These are phyloP conservation scores for Periconia sp. DNA, from an alignment of 2,329 filamentous ascomycete species.

Conservation along the genomic window DNA sequence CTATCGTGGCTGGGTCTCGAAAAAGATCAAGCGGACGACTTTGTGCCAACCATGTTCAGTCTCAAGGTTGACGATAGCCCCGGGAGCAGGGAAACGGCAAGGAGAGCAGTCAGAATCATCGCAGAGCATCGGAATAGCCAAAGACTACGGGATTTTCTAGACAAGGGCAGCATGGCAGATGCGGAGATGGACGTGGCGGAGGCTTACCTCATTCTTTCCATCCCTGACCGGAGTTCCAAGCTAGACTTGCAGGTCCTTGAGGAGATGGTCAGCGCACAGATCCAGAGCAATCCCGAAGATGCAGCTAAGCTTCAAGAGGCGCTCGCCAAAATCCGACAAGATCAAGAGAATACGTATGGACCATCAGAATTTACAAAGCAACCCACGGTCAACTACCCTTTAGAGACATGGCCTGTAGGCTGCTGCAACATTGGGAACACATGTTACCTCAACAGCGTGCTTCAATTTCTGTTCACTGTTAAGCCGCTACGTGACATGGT, in stretches of 20 bases:
- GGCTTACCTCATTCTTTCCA: slow-evolving; percentile 49
- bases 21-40: slow-evolving; percentile 59
- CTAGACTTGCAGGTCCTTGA: slow-evolving; percentile 54
- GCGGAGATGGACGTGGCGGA: slow-evolving; percentile 59
- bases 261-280: slow-evolving; percentile 22
- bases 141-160: slow-evolving; percentile 58
- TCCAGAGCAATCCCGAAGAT: slow-evolving; percentile 51
- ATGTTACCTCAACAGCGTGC: slow-evolving; percentile 94
- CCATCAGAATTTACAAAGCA: slow-evolving; percentile 13
- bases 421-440: slow-evolving; percentile 96
- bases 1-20: slow-evolving; percentile 64
- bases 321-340: slow-evolving; percentile 51
- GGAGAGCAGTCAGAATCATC: slow-evolving; percentile 64
- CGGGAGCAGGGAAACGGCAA: slow-evolving; percentile 55
- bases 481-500: slow-evolving; percentile 81
- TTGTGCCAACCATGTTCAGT: slow-evolving; percentile 62
- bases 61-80: slow-evolving; percentile 62
- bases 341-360: slow-evolving; percentile 32
- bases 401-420: slow-evolving; percentile 75
- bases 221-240: slow-evolving; percentile 58
- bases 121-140: slow-evolving; percentile 64
- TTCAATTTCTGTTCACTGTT: slow-evolving; percentile 94
- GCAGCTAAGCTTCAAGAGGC: slow-evolving; percentile 54
- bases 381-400: slow-evolving; percentile 32
- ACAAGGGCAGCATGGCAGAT: slow-evolving; percentile 56